phyloP scores from a whole-genome alignment of 257 asterid species.

The Salvia rosmarinus region DNA sequence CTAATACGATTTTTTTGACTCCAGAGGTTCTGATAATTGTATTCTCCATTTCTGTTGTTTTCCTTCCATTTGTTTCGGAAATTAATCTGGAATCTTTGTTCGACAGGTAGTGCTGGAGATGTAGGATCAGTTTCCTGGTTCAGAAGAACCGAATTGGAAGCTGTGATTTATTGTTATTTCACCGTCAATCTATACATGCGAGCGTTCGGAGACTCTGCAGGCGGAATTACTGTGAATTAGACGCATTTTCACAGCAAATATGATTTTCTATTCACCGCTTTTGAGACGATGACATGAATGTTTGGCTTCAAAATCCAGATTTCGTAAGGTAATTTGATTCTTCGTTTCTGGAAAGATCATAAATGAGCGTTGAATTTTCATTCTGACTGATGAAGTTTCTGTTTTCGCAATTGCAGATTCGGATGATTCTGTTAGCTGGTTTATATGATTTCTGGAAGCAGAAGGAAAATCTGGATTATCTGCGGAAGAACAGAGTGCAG shows the following conservation, averaged over 20 bases:
- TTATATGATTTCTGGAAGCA: constrained; percentile 19
- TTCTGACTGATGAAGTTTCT: constrained; percentile 25
- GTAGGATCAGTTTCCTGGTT: constrained; percentile 31
- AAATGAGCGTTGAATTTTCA: constrained; percentile 29
- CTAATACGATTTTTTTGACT: constrained; percentile 20
- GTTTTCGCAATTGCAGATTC: constrained; percentile 38
- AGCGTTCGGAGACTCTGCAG: constrained; percentile 26
- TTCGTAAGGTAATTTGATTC: constrained; percentile 40
- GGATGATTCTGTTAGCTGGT: constrained; percentile 30
- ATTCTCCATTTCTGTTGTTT: neutral
- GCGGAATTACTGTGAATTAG: constrained; percentile 29
- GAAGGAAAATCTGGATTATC: constrained; percentile 15
- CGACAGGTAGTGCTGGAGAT: constrained; percentile 34
- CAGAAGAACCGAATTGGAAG: constrained; percentile 31
- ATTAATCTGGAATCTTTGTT: constrained; percentile 26
- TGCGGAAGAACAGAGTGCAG: constrained; percentile 24
- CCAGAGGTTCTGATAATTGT: constrained; percentile 28
- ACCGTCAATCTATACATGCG: constrained; percentile 17
- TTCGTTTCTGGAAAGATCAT: constrained; percentile 22
- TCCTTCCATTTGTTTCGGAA: neutral
- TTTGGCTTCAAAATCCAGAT: constrained; percentile 14
- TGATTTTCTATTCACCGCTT: constrained; percentile 16
- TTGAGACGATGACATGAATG: constrained; percentile 25
- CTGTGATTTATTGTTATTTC: constrained; percentile 28
- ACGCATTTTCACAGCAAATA: neutral